These are phyloP conservation scores for Apiospora koreana DNA, from an alignment of 2,329 filamentous ascomycete genomes.

Conservation along the genomic window DNA sequence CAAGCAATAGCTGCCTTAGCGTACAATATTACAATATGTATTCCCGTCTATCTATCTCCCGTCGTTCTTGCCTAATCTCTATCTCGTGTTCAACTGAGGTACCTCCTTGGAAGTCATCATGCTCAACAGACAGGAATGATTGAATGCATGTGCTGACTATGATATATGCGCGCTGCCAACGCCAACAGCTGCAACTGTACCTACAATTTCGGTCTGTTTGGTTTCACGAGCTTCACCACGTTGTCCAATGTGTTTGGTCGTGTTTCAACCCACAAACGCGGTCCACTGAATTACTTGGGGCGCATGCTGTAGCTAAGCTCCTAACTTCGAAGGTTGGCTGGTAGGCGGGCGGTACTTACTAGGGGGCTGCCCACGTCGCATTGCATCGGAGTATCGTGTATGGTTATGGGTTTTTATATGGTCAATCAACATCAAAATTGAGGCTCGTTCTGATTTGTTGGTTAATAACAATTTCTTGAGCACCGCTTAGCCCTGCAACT, in stretches of 20 bases:
- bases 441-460: not conserved
- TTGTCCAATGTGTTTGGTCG: not conserved
- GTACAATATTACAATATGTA: too few species aligned
- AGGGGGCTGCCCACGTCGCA: not conserved
- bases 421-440: not conserved
- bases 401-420: not conserved
- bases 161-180: not conserved
- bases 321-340: too few species aligned
- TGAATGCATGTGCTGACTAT: too few species aligned
- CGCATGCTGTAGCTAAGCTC: not conserved
- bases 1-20: not conserved
- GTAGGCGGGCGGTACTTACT: not conserved
- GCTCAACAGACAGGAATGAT: too few species aligned
- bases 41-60: not conserved
- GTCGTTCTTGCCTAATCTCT: not conserved
- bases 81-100: not conserved
- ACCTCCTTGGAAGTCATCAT: not conserved
- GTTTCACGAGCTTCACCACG: slow-evolving; percentile 5
- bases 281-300: slow-evolving; percentile 7
- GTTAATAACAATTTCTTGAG: not conserved
- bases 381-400: not conserved
- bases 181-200: not conserved
- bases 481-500: not conserved
- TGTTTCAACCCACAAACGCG: slow-evolving; percentile 9
- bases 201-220: not conserved